Conservation (phyloP, 1,284 basidiomycete species). For the Neonothopanus nambi region DNA sequence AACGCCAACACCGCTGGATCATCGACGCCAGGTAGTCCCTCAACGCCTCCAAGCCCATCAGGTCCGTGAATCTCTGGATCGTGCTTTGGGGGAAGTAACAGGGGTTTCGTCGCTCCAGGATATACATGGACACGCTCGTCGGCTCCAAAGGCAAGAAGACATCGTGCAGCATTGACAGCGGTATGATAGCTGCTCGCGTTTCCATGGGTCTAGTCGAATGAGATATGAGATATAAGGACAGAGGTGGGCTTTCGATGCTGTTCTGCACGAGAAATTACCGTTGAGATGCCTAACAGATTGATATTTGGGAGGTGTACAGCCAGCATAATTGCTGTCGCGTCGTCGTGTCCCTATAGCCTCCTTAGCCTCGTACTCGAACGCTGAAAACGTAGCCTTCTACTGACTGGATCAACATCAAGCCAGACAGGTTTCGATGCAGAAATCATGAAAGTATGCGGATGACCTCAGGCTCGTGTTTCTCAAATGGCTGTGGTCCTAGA, state of each 20-base stretch:
- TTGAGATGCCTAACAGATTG: constrained; percentile 75
- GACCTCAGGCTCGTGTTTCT: background rate
- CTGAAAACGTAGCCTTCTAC: background rate
- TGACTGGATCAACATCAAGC: constrained; percentile 1
- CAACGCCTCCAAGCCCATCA: constrained; percentile 79
- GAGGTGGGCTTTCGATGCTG: background rate
- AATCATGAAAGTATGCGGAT: background rate
- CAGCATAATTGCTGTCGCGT: constrained; percentile 78
- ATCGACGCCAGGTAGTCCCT: constrained; percentile 59
- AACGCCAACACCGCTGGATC: constrained; percentile 48
- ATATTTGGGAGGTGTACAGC: constrained; percentile 66
- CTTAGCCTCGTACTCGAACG: no score
- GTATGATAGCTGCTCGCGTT: constrained; percentile 69
- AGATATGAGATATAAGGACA: background rate
- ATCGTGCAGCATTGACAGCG: constrained; percentile 69
- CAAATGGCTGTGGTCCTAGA: no score
- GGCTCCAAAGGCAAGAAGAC: constrained; percentile 70
- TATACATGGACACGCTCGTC: constrained; percentile 57
- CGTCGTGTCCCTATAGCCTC: constrained; percentile 72
- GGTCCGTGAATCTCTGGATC: constrained; percentile 78
- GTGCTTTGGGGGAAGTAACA: constrained; percentile 51
- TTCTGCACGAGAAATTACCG: constrained; percentile 42
- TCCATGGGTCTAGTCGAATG: constrained; percentile 63
- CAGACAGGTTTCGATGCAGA: background rate
- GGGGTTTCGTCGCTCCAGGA: constrained; percentile 67